Evolutionary conservation across 495 filamentous ascomycete species (phyloP), one percentile per base, ranked within the genome.

Genomic region (Trichoderma orchidacearum): DNA sequence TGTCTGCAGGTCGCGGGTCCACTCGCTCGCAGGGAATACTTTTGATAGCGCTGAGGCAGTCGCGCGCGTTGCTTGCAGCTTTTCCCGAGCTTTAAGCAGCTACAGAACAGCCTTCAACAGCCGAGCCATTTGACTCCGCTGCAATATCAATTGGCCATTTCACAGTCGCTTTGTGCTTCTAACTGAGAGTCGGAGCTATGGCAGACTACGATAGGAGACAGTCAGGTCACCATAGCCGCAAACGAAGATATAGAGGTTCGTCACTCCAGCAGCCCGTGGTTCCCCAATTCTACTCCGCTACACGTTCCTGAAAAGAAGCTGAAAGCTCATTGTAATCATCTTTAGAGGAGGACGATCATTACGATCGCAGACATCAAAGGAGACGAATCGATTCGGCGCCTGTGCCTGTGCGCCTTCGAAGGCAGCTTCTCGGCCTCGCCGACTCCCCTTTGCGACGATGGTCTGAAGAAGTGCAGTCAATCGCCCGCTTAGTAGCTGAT

Each of bases 351-450:
- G 65, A 80, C 30, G 88, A 94, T 60, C 83, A 90, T 63, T 83
- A 90, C 53, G 76, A 80, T 62, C 83, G 87, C 60, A 83, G 86
- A 62, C 80, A 81, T 51, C 79, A 79, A n/a, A 85, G 85, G 61
- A 80, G 88, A 56, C 82, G 87, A 38, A 80, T 86, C 64, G 89
- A 87, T 61, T 85, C 92, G 63, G 87, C 91, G 59, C 86, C 93
- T 15, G 70, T 85, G 18, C 76, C 81, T 58, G 80, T 84, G 38
- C 86, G 84, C 64, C 71, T 96, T 55, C 86, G 89, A 61, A 87
- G 85, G 60, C 85, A 91, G 68, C 76, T 95, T 17, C 75, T 95
- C 30, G 73, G 80, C 29, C 85, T 97, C 63, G 91, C 91, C 50
- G 90, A 95, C 76, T 91, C 87, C 58, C 85, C 89, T 57, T 74